Evolutionary conservation across 202 grass and related monocot genomes (phyloP).

Genomic region (Panicum hallii): DNA sequence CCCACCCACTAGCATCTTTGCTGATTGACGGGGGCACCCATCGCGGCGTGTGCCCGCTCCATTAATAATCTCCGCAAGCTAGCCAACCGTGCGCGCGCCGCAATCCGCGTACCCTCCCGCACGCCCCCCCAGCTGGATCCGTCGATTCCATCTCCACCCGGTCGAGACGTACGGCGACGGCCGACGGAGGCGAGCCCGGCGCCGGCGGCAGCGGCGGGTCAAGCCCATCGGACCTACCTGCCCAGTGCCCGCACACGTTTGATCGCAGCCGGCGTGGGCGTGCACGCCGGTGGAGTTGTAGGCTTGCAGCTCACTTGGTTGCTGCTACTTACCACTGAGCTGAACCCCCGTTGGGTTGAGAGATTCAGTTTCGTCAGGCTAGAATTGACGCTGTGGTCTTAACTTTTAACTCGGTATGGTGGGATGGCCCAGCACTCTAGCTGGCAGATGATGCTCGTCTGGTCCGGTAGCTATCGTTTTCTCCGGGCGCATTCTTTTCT

Average conservation of each 20-base stretch:
- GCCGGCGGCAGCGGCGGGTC: not conserved
- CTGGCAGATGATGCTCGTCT: not conserved
- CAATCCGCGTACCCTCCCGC: not conserved
- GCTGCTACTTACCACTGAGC: not conserved
- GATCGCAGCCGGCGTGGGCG: too few species aligned
- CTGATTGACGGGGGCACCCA: not conserved
- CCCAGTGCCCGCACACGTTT: not conserved
- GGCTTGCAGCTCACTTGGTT: not conserved
- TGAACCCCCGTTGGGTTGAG: not conserved
- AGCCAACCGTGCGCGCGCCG: constrained; percentile 3
- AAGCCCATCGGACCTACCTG: not conserved
- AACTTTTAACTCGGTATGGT: too few species aligned
- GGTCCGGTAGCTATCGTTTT: constrained; percentile 15
- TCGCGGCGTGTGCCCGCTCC: not conserved
- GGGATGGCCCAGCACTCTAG: too few species aligned
- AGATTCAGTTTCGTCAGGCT: not conserved
- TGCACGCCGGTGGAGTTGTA: not conserved
- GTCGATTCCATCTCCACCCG: not conserved
- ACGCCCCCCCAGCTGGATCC: constrained; percentile 1
- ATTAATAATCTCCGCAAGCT: not conserved
- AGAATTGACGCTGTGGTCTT: not conserved
- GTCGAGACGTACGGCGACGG: not conserved
- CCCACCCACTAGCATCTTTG: not conserved
- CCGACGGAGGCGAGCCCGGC: not conserved
- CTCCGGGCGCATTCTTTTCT: not conserved